Evolutionary conservation across 1,284 basidiomycete species (phyloP).

Genomic region (Rhodotorula sp.): DNA sequence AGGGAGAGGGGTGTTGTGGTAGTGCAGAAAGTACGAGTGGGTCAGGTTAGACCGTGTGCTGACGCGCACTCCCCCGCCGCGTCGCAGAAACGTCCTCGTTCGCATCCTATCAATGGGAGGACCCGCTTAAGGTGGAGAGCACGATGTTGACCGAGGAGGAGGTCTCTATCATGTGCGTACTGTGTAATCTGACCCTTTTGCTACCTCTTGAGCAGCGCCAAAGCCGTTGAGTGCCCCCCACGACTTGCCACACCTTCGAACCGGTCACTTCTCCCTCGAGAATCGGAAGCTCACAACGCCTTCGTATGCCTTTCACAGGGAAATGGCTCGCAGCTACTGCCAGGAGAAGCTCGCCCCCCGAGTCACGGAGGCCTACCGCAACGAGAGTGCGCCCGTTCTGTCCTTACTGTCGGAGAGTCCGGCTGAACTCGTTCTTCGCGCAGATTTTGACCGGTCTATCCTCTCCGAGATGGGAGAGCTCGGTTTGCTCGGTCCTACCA

Average conservation of each 20-base stretch:
- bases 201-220: too few relatives aligned
- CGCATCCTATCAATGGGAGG: slow-evolving; percentile 41
- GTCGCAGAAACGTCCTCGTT: slow-evolving; percentile 21
- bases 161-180: slow-evolving; percentile 71
- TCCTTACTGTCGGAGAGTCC: neutral
- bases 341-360: slow-evolving; percentile 82
- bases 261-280: neutral
- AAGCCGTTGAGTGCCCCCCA: too few relatives aligned
- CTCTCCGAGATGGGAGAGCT: slow-evolving; percentile 89
- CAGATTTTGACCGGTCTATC: slow-evolving; percentile 75
- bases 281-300: neutral
- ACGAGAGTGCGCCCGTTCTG: slow-evolving; percentile 62
- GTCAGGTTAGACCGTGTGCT: too few relatives aligned
- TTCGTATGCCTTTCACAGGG: slow-evolving; percentile 53
- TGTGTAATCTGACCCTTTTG: too few relatives aligned
- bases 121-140: slow-evolving; percentile 42
- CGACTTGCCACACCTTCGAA: too few relatives aligned
- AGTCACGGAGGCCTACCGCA: slow-evolving; percentile 81
- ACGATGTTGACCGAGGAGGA: slow-evolving; percentile 84
- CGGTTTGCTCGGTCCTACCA: slow-evolving; percentile 86
- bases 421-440: neutral
- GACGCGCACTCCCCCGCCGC: neutral
- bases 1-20: too few relatives aligned
- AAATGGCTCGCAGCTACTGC: slow-evolving; percentile 80
- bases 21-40: too few relatives aligned